Base-by-base conservation (phyloP, 2,329 filamentous ascomycete genomes). In the Talaromyces sp. region DNA sequence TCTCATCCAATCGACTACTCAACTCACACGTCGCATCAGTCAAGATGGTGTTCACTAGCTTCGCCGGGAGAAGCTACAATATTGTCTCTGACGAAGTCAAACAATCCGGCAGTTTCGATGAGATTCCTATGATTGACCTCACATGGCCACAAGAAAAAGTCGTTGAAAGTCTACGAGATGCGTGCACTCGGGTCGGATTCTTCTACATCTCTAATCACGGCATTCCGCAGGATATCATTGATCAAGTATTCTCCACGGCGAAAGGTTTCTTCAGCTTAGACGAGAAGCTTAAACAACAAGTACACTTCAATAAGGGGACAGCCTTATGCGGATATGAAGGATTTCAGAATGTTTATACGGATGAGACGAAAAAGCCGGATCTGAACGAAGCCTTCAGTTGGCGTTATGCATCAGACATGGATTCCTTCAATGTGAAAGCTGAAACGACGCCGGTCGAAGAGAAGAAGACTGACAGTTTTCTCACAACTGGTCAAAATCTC, bases 51-150 rank as follows among this genome's bases (percentile, higher is more conserved):
- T 64, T 64, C 56, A 64, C 45, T 27, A 64, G 57, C 24, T 64
- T 64, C 45, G 56, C 63, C 19, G 63, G 63, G 33, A 64, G 56
- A 47, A 64, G 43, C 43, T 64, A 61, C 6, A 14, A 63, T 5
- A 35, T 64, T 41, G 56, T 64, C 16, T 61, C 41, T n/a, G 62
- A 67, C 48, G 14, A 64, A 48, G 43, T 43, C 22, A 60, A 60
- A 52, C 41, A 58, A 62, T 63, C 60, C 11, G 43, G 27, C 24
- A 65, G 68, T 19, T 72, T 70, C 14, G 66, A 71, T 16, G 68
- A 72, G 50, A 78, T 82, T 14, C 79, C 80, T 1, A 70, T 82
- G 43, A 80, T 83, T 58, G 81, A 84, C 1, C 61, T 77, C 0
- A 68, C 73, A 3, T 76, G 78, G 16, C 77, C 81, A 1, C 70